Percentiles rank a stretch among this genome's conserved stretches.
Conservation (phyloP, 345 rosid species). For the Populus tremula region DNA sequence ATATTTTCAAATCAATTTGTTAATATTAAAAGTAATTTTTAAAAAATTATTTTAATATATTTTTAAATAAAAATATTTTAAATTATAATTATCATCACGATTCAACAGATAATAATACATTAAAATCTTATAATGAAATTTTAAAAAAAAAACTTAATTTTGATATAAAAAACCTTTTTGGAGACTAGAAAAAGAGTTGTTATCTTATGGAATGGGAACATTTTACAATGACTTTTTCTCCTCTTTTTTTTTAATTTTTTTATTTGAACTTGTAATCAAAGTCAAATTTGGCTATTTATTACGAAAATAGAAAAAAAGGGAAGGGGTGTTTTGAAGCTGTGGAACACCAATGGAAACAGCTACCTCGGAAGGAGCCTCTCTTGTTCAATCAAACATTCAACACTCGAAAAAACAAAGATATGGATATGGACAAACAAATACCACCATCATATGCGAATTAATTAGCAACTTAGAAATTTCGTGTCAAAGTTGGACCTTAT, state of each 20-base stretch:
- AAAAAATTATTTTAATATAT: no score
- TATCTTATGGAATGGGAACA: not conserved
- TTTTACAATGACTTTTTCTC: not conserved
- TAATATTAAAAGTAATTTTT: no score
- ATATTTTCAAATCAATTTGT: fast-evolving
- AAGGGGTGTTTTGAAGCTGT: not conserved
- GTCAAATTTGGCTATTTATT: no score
- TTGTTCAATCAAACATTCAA: not conserved
- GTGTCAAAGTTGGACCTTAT: not conserved
- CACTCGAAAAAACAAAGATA: not conserved
- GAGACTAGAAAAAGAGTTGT: not conserved
- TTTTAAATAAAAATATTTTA: no score
- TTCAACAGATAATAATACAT: no score
- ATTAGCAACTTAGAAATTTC: not conserved
- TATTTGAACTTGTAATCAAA: no score
- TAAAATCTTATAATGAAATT: no score
- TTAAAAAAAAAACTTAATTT: no score
- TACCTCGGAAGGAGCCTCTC: not conserved
- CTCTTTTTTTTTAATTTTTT: no score
- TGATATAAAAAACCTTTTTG: no score
- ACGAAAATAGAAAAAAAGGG: no score
- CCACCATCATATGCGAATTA: not conserved
- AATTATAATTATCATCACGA: no score
- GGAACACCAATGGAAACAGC: not conserved
- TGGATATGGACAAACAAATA: not conserved